These are phyloP conservation scores for Neolentinus lepideus DNA, from an alignment of 1,284 basidiomycete species.

Conservation along the genomic window DNA sequence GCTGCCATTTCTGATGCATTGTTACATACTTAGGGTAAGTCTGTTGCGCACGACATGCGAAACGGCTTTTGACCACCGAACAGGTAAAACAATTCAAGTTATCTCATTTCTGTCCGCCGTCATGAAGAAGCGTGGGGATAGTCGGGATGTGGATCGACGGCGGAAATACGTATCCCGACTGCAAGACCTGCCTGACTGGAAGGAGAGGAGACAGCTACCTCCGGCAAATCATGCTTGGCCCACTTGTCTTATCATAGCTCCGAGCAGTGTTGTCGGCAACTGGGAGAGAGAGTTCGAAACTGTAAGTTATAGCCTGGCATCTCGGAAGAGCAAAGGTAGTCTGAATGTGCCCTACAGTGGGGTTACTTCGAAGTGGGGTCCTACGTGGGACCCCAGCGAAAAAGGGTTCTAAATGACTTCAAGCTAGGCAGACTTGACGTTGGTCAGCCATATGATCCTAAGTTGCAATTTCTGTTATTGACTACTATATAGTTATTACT, in stretches of 20 bases:
- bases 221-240: conserved; percentile 66
- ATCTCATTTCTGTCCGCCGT: conserved; percentile 82
- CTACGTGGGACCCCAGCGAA: conserved; percentile 50
- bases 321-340: conserved; percentile 4
- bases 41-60: background rate
- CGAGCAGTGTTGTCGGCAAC: conserved; percentile 70
- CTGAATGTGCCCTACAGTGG: conserved; percentile 42
- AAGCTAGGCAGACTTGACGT: conserved; percentile 70
- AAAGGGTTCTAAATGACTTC: conserved; percentile 57
- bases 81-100: conserved; percentile 85
- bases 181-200: conserved; percentile 56
- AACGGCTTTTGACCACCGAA: background rate
- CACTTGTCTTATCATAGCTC: conserved; percentile 77
- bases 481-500: conserved; percentile 47
- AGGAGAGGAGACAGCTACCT: conserved; percentile 42
- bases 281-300: conserved; percentile 79
- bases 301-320: conserved; percentile 30
- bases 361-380: conserved; percentile 75
- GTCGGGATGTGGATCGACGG: conserved; percentile 55
- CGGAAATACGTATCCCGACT: conserved; percentile 52
- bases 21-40: conserved; percentile 20
- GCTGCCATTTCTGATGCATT: too few species aligned
- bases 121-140: conserved; percentile 68
- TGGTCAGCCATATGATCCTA: conserved; percentile 32
- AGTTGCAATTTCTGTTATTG: background rate